phyloP scores from a whole-genome alignment of 2,329 filamentous ascomycete genomes.

The Macroventuria anomochaeta region DNA sequence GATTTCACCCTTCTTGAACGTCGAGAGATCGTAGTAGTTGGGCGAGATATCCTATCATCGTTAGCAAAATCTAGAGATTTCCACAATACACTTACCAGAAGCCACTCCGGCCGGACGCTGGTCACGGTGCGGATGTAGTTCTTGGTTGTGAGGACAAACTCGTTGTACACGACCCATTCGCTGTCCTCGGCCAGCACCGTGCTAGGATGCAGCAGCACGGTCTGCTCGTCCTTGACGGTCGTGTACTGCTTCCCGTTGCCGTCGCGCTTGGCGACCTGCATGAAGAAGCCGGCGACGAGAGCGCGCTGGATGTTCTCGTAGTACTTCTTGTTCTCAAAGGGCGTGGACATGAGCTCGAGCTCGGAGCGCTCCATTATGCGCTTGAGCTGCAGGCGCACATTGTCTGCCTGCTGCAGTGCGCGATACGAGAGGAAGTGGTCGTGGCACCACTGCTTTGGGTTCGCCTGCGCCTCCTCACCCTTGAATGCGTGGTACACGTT shows the following conservation, averaged over 20 bases:
- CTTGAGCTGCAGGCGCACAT: constrained; percentile 87
- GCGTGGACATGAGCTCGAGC: constrained; percentile 84
- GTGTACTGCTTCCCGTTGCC: constrained; percentile 86
- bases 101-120: constrained; percentile 90
- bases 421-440: constrained; percentile 93
- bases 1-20: constrained; percentile 85
- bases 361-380: constrained; percentile 96
- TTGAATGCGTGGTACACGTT: constrained; percentile 99
- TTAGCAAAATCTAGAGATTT: constrained; percentile 13
- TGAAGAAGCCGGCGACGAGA: constrained; percentile 95
- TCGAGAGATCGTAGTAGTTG: constrained; percentile 84
- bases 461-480: constrained; percentile 69
- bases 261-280: constrained; percentile 98
- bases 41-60: constrained; percentile 81
- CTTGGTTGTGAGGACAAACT: constrained; percentile 97
- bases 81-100: constrained; percentile 68
- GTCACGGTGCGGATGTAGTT: constrained; percentile 97
- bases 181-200: constrained; percentile 87
- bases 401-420: constrained; percentile 89
- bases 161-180: constrained; percentile 98
- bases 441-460: constrained; percentile 91
- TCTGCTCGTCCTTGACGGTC: constrained; percentile 96
- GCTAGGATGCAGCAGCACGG: constrained; percentile 89
- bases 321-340: constrained; percentile 95
- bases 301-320: constrained; percentile 96